These are phyloP conservation scores for Ophiostoma populinum DNA, from an alignment of 2,329 filamentous ascomycete genomes.

Conservation along the genomic window DNA sequence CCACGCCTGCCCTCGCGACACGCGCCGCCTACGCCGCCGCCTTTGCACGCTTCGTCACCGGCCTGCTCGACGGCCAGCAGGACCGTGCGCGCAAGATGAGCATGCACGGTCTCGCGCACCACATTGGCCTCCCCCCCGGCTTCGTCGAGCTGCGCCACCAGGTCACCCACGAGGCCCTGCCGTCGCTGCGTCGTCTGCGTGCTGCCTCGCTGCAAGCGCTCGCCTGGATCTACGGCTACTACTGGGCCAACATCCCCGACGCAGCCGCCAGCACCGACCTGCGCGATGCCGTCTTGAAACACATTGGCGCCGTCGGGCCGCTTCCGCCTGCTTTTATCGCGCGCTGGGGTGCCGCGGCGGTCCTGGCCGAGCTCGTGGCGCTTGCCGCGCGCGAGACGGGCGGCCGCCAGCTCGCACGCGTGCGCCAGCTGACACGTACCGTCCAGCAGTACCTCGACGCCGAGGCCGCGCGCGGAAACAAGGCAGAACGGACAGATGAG, in stretches of 20 bases:
- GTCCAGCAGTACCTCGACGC: too few relatives aligned
- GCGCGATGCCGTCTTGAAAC: background rate
- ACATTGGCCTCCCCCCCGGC: constrained; percentile 51
- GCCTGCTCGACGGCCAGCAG: constrained; percentile 58
- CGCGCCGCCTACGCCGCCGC: constrained; percentile 47
- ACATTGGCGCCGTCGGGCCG: background rate
- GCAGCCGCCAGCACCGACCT: background rate
- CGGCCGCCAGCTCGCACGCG: constrained; percentile 7
- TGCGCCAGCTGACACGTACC: constrained; percentile 12
- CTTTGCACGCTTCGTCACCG: constrained; percentile 58
- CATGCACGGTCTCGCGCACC: constrained; percentile 57
- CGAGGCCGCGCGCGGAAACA: too few relatives aligned
- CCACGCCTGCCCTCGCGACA: constrained; percentile 8
- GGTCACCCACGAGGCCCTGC: constrained; percentile 76
- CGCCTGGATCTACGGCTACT: constrained; percentile 76
- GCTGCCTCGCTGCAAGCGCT: constrained; percentile 53
- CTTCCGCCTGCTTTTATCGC: background rate
- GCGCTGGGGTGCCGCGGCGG: constrained; percentile 10
- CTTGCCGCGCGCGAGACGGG: background rate
- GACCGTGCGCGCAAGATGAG: constrained; percentile 48
- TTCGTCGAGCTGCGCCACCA: constrained; percentile 86
- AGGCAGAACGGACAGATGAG: too few relatives aligned
- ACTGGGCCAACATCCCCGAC: constrained; percentile 45
- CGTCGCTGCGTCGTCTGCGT: constrained; percentile 55
- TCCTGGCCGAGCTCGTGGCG: constrained; percentile 4